Conservation (phyloP, 345 rosid genomes). For the Rubroshorea leprosula region DNA sequence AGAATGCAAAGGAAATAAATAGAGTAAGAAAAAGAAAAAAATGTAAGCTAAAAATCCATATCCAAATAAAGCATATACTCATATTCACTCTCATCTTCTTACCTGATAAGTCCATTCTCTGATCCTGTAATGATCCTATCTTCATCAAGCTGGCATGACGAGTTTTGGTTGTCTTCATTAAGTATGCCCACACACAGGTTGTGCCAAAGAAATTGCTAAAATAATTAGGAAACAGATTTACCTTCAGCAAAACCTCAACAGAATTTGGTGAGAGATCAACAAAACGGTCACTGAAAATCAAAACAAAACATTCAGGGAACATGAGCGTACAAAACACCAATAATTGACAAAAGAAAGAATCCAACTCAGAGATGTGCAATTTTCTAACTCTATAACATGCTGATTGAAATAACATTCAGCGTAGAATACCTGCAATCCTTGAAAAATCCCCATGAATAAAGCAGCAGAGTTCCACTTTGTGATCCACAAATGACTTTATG, state of each 20-base stretch:
- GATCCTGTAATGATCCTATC: constrained; percentile 76
- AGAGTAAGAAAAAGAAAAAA: constrained; percentile 14
- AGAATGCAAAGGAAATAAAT: constrained; percentile 1
- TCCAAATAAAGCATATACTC: neutral
- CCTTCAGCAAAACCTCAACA: constrained; percentile 76
- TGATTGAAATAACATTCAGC: constrained; percentile 1
- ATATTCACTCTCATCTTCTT: constrained; percentile 13
- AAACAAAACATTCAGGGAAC: constrained; percentile 19
- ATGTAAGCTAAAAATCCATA: constrained; percentile 2
- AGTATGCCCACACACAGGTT: neutral
- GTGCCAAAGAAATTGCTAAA: neutral
- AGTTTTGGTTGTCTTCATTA: constrained; percentile 11
- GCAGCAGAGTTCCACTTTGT: constrained; percentile 65
- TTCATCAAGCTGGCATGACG: constrained; percentile 68
- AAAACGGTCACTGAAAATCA: constrained; percentile 76
- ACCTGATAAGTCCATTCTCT: constrained; percentile 91
- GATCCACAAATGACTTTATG: constrained; percentile 79
- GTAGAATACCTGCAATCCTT: constrained; percentile 84
- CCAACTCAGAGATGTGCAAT: no score
- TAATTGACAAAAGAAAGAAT: no score
- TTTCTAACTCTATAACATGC: neutral
- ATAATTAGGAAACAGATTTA: constrained; percentile 17
- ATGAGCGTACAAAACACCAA: no score
- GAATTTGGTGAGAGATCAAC: constrained; percentile 77
- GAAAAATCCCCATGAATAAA: constrained; percentile 94